phyloP scores from a whole-genome alignment of 2,329 filamentous ascomycete genomes.

The Apiospora rasikravindrae region DNA sequence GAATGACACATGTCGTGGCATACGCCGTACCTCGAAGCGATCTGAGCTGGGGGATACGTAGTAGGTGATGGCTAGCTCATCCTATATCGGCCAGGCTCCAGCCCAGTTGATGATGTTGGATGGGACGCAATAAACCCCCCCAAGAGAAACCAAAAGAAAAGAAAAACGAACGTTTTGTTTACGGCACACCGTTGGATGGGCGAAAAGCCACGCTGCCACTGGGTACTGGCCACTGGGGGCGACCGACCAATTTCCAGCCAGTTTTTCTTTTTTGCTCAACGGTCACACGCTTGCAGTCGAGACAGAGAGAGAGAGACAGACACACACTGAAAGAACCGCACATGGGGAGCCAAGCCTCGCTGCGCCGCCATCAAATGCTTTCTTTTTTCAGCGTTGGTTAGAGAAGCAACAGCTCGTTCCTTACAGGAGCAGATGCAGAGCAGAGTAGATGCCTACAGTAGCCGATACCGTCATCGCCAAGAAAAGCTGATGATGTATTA shows the following conservation, averaged over 20 bases:
- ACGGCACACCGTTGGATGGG: background rate
- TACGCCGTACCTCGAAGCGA: background rate
- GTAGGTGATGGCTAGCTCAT: background rate
- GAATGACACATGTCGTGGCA: background rate
- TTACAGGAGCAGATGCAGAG: background rate
- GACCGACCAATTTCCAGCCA: background rate
- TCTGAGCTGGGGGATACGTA: background rate
- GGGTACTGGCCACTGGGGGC: no score
- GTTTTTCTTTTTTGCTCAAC: background rate
- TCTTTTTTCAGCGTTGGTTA: background rate
- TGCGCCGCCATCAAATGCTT: background rate
- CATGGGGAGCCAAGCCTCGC: background rate
- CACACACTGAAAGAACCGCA: background rate
- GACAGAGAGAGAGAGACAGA: no score
- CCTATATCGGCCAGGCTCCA: background rate
- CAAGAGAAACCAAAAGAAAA: background rate
- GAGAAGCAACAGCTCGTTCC: background rate
- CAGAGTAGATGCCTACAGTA: no score
- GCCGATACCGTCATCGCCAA: background rate
- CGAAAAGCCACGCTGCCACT: background rate
- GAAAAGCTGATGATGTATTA: background rate
- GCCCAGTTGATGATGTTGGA: background rate
- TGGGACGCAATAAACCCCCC: background rate
- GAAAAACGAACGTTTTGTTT: background rate
- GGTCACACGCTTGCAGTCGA: background rate